Percentiles rank a stretch among this genome's conserved stretches.
Evolutionary conservation across 495 filamentous ascomycete genomes (phyloP).

Genomic region (Penicillium lagena): DNA sequence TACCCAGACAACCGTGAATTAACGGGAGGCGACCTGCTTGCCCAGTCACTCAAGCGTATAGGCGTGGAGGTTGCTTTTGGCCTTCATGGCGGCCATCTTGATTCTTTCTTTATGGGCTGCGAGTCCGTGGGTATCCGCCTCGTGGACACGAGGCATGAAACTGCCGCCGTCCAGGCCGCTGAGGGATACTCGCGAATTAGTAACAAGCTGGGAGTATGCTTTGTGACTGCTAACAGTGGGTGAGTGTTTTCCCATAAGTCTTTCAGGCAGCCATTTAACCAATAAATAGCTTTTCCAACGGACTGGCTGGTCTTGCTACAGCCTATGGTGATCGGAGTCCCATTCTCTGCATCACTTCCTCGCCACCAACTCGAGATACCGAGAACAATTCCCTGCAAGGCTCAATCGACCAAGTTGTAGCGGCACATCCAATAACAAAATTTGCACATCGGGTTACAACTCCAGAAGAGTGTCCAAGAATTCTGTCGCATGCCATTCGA

Average conservation of each 20-base stretch:
- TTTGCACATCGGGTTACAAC: slow-evolving; percentile 21
- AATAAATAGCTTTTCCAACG: slow-evolving; percentile 20
- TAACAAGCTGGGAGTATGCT: slow-evolving; percentile 18
- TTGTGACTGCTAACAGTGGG: slow-evolving; percentile 27
- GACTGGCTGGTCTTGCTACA: slow-evolving; percentile 20
- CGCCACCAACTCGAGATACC: slow-evolving; percentile 18
- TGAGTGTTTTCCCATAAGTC: neutral
- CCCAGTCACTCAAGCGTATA: slow-evolving; percentile 19
- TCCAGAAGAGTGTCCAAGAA: slow-evolving; percentile 19
- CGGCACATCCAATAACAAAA: slow-evolving; percentile 16
- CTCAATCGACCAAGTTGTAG: slow-evolving; percentile 21
- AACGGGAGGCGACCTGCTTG: slow-evolving; percentile 23
- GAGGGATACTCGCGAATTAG: slow-evolving; percentile 19
- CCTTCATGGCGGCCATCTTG: slow-evolving; percentile 24
- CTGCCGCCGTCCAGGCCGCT: slow-evolving; percentile 23
- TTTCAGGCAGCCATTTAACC: neutral
- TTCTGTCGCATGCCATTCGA: slow-evolving; percentile 20
- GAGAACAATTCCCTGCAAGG: slow-evolving; percentile 27
- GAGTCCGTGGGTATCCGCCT: slow-evolving; percentile 18
- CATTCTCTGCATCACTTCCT: slow-evolving; percentile 23
- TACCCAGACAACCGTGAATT: slow-evolving; percentile 15
- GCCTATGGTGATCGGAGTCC: slow-evolving; percentile 19
- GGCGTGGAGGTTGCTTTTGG: slow-evolving; percentile 24
- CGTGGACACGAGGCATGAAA: slow-evolving; percentile 24
- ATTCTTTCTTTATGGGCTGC: slow-evolving; percentile 25